Conservation (phyloP, 1,284 basidiomycete species). For the Trichosporon faecale region DNA sequence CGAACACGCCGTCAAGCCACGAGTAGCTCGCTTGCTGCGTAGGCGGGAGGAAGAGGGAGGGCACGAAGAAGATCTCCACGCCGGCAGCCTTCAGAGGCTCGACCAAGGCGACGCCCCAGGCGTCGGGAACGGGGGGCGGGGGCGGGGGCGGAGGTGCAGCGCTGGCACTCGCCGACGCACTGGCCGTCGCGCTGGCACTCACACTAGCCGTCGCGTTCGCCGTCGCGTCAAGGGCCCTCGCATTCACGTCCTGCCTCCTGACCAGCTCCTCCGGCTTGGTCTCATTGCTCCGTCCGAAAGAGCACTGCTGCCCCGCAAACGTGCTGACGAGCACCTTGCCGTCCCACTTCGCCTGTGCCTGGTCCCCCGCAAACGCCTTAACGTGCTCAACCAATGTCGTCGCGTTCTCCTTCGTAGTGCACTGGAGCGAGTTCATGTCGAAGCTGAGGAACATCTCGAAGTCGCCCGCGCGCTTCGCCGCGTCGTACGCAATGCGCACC, state of each 20-base stretch:
- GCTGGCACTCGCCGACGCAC: neutral
- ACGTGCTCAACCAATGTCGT: constrained; percentile 61
- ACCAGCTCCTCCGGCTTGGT: neutral
- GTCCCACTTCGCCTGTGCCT: constrained; percentile 62
- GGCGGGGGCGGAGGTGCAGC: neutral
- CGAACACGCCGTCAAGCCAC: constrained; percentile 52
- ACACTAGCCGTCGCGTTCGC: too few species aligned
- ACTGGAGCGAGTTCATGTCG: constrained; percentile 54
- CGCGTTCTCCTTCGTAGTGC: constrained; percentile 57
- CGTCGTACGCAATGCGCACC: constrained; percentile 63
- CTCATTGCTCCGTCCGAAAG: constrained; percentile 60
- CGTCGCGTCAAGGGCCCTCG: neutral
- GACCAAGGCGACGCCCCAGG: constrained; percentile 34
- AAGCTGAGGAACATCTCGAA: constrained; percentile 70
- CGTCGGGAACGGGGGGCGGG: constrained; percentile 11
- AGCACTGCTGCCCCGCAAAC: constrained; percentile 70
- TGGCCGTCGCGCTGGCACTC: neutral
- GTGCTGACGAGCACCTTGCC: constrained; percentile 66
- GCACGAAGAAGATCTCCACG: constrained; percentile 45
- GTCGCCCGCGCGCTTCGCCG: constrained; percentile 41
- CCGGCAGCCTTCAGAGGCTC: constrained; percentile 20
- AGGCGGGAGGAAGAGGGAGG: constrained; percentile 46
- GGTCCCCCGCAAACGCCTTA: constrained; percentile 59
- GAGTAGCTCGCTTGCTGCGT: constrained; percentile 28
- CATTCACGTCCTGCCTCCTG: neutral